Percentiles rank a stretch among this genome's conserved stretches.
Conservation (phyloP, 345 rosid genomes). For the Kandelia obovata region DNA sequence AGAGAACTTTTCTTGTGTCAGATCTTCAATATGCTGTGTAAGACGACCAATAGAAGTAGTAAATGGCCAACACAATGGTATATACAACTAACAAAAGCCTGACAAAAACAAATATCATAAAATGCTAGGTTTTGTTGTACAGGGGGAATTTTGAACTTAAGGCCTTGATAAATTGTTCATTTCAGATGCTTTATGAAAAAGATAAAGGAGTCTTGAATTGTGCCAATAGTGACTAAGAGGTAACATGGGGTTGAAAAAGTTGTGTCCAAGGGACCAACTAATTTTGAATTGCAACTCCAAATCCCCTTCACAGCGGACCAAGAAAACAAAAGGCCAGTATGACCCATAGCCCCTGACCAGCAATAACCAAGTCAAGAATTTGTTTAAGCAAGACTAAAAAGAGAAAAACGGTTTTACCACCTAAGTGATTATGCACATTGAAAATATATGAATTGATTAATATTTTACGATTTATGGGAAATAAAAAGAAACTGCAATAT, state of each 20-base stretch:
- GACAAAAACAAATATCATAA: no score
- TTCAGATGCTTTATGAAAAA: not conserved
- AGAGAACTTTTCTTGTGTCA: slow-evolving; percentile 92
- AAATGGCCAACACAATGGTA: not conserved
- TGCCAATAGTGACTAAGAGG: not conserved
- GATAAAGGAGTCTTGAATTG: not conserved
- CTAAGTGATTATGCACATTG: no score
- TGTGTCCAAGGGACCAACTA: slow-evolving; percentile 3
- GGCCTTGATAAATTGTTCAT: not conserved
- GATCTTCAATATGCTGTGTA: slow-evolving; percentile 92
- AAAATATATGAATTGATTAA: no score
- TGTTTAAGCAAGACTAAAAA: not conserved
- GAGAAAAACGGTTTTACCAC: no score
- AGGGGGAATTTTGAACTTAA: not conserved
- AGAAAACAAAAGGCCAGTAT: not conserved
- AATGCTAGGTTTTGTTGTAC: no score
- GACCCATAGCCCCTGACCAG: not conserved
- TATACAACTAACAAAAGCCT: no score
- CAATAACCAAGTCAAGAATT: not conserved
- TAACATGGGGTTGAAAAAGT: not conserved
- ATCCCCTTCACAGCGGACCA: not conserved
- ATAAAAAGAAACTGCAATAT: no score
- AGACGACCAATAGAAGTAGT: slow-evolving; percentile 5
- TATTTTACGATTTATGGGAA: no score
- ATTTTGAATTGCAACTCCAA: not conserved